A percentile compares a stretch with the other conserved stretches of the same genome.
These are phyloP conservation scores for Coniochaeta sp. DNA, from an alignment of 2,329 filamentous ascomycete species.

Conservation along the genomic window DNA sequence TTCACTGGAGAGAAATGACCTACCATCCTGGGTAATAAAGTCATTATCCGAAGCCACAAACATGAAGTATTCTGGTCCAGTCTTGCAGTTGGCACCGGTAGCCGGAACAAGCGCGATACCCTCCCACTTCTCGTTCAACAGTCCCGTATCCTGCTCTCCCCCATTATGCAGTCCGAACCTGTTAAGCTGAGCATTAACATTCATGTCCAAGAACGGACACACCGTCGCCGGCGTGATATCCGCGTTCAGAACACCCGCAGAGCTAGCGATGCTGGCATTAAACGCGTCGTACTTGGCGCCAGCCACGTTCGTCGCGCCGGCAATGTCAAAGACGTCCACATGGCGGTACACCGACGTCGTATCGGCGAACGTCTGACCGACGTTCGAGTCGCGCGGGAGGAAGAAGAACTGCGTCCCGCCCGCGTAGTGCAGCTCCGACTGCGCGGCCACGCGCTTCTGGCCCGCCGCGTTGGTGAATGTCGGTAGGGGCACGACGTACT, in stretches of 20 bases:
- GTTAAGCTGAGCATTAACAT: constrained; percentile 56
- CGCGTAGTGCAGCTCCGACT: constrained; percentile 63
- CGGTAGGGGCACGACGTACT: constrained; percentile 62
- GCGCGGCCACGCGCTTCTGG: constrained; percentile 50
- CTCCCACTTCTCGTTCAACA: constrained; percentile 77
- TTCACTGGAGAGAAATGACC: background rate
- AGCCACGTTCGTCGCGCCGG: constrained; percentile 53
- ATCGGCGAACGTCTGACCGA: constrained; percentile 48
- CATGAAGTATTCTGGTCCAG: constrained; percentile 57
- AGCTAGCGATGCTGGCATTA: constrained; percentile 15
- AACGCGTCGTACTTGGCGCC: constrained; percentile 30
- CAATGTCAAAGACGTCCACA: constrained; percentile 62
- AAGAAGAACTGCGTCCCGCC: constrained; percentile 59
- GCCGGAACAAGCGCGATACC: constrained; percentile 56
- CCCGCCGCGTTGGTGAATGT: constrained; percentile 43
- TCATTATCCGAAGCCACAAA: constrained; percentile 67
- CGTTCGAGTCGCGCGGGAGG: constrained; percentile 54
- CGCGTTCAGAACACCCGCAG: constrained; percentile 40
- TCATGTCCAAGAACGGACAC: constrained; percentile 62
- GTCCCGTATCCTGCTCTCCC: constrained; percentile 45
- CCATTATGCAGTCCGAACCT: constrained; percentile 65
- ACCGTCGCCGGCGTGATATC: constrained; percentile 52
- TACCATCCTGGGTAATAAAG: constrained; percentile 65
- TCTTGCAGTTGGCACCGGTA: constrained; percentile 31
- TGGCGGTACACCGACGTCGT: constrained; percentile 57